Evolutionary conservation across 305 asterid species (phyloP), one percentile per base, ranked within the genome.

Genomic region (Andrographis paniculata): DNA sequence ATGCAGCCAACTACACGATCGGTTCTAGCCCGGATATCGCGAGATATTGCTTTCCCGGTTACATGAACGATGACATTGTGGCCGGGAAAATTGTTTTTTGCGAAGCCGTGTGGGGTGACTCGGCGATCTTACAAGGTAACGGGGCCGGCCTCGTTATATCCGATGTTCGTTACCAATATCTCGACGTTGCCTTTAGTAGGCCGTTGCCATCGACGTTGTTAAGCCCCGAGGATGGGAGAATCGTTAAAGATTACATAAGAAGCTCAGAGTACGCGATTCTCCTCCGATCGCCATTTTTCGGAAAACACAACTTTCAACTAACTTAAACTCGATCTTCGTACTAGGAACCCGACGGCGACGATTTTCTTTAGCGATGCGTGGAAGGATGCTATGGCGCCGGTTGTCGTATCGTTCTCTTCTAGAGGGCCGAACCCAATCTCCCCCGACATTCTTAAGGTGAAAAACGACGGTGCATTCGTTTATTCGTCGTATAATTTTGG

Each of bases 381-480:
- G 66, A 56, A 66, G 53, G 81, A 79, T 18, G 53, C 19, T n/a
- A 44, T 52, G 71, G 88, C 84, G 46, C 88, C 81, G 8, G 23
- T 8, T 2, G 81, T 76, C 17, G 79, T 53, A 49, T 76, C 77
- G 2, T 70, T 75, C 68, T 79, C 84, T 48, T 79, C 88, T 1
- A 56, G 82, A 69, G 84, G 84, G 38, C 84, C 82, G 6, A 71
- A 42, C 17, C 65, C 76, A 17, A 36, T 74, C 28, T 50, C 75
- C 23, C 77, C 77, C 2, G 79, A 73, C 66, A 65, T 79, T 66
- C 74, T 79, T 14, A 79, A 79, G 83, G 83, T 73, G 31, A 59
- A 22, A 20, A 17, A 13, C 11, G 37, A 18, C 30, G 4, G 8
- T 8, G 30, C 30, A 24, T 3, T 3, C 30, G 30, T 24, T 24